Conservation (phyloP, 2,329 filamentous ascomycete species). For the Clonostachys byssicola region DNA sequence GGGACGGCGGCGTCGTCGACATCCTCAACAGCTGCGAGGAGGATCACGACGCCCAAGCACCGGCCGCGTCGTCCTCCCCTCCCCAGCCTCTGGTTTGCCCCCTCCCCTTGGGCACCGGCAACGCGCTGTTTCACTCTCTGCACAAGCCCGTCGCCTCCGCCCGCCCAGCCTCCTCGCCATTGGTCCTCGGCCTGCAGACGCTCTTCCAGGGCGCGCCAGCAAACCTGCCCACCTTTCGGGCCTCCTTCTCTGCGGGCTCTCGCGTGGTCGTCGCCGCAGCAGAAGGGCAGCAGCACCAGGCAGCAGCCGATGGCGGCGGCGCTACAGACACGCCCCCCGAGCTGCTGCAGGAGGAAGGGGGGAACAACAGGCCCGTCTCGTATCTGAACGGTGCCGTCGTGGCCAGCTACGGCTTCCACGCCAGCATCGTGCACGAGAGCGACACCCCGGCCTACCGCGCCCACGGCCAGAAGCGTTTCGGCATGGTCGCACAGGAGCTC, state of each 20-base stretch:
- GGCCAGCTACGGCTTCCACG: slow-evolving; percentile 85
- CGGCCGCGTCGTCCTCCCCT: slow-evolving; percentile 18
- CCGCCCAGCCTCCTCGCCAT: slow-evolving; percentile 25
- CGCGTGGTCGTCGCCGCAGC: slow-evolving; percentile 33
- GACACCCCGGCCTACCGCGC: slow-evolving; percentile 79
- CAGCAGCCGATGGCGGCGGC: slow-evolving; percentile 1
- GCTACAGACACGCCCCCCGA: slow-evolving; percentile 1
- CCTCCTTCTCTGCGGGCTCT: slow-evolving; percentile 56
- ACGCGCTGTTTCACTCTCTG: slow-evolving; percentile 59
- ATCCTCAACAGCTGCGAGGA: slow-evolving; percentile 60
- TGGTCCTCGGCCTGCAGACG: slow-evolving; percentile 48
- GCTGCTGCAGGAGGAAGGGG: slow-evolving; percentile 9
- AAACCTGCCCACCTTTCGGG: slow-evolving; percentile 59
- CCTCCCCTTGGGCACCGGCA: slow-evolving; percentile 61
- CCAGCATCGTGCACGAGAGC: slow-evolving; percentile 83
- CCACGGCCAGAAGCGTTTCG: slow-evolving; percentile 74
- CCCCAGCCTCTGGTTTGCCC: slow-evolving; percentile 34
- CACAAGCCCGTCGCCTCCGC: slow-evolving; percentile 52
- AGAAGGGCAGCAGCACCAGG: too few species aligned
- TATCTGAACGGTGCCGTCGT: slow-evolving; percentile 74
- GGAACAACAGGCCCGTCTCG: slow-evolving; percentile 23
- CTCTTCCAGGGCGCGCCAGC: slow-evolving; percentile 53
- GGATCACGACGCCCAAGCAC: background rate
- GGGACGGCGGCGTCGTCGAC: slow-evolving; percentile 84
- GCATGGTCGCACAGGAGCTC: slow-evolving; percentile 76